phyloP scores from a whole-genome alignment of 768 basidiomycete genomes.

The Imleria badia region DNA sequence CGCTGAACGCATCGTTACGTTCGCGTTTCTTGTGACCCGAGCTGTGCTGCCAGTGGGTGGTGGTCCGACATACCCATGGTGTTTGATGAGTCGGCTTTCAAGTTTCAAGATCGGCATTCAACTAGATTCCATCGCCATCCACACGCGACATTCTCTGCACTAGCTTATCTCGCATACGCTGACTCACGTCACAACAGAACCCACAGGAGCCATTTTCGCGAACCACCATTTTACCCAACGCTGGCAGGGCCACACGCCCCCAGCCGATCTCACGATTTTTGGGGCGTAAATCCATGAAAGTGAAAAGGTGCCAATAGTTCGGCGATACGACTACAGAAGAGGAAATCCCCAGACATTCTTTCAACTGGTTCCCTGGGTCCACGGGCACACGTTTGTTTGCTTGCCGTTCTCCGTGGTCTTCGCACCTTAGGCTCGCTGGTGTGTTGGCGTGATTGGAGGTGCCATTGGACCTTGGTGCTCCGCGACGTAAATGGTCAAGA shows the following conservation, averaged over 20 bases:
- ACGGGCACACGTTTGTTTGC: constrained; percentile 7
- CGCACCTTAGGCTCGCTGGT: background rate
- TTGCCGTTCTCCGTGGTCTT: constrained; percentile 4
- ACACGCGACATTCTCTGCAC: background rate
- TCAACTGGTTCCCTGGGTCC: background rate
- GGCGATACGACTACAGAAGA: constrained; percentile 18
- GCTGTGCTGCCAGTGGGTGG: constrained; percentile 10
- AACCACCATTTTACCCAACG: background rate
- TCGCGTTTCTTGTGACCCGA: background rate
- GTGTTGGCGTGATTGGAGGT: background rate
- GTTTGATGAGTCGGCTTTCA: background rate
- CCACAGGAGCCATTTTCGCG: background rate
- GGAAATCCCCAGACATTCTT: background rate
- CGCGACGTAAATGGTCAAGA: background rate
- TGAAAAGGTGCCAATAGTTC: constrained; percentile 15
- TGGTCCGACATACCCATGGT: background rate
- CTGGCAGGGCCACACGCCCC: background rate
- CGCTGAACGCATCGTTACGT: constrained; percentile 10
- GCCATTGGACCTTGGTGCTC: background rate
- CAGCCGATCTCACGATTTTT: constrained; percentile 20
- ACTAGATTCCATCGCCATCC: background rate
- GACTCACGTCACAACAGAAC: background rate
- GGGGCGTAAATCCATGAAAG: constrained; percentile 20
- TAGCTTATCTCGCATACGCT: background rate
- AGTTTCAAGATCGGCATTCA: constrained; percentile 1